Base-by-base conservation (phyloP, 495 filamentous ascomycete genomes). In the Hamigera avellanea region DNA sequence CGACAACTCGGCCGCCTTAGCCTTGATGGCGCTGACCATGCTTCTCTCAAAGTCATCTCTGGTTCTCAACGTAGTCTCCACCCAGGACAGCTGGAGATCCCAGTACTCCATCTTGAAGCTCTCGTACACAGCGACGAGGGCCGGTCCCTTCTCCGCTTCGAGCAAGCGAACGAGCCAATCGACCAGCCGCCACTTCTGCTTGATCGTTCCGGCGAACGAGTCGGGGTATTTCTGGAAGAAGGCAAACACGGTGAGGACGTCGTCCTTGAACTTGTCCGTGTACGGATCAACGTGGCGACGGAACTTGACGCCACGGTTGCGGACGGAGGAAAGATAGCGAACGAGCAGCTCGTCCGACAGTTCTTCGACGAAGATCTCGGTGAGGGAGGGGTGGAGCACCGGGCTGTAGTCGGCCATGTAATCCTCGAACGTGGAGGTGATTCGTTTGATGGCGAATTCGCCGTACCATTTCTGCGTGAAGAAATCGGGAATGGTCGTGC, bases 21-120 rank as follows among this genome's bases (percentile, higher is more conserved):
- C 77, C 67, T 94, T 95, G 19, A 95, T 78, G 14, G 73, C 69
- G 51, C 83, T 87, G 40, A 95, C 56, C 83, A 95, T 85, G 40
- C 73, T 75, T 43, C 88, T 69, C 50, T 95, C 89, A 60, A 93
- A 95, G 58, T 99, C 91, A 59, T 99, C 91, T 39, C 91, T 63
- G 2, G 77, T 64, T 56, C 86, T 69, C 38, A 99, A 53, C 41
- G 93, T 91, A 14, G 82, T 77, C 65, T 99, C 91, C n/a, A 96
- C 87, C 91, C 91, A 99, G 18, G 76, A 79, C 35, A 95, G 75
- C 59, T 89, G 86, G 50, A 95, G 65, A 59, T 99, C 91, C 89
- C 88, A 95, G 53, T 94, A 94, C 39, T 76, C 69, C 21, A 62
- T 55, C 66, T 93, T 95, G 59, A 96, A 86, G 12, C 65, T 62